phyloP scores from a whole-genome alignment of 2,329 filamentous ascomycete species.

The Drechslera avenae region DNA sequence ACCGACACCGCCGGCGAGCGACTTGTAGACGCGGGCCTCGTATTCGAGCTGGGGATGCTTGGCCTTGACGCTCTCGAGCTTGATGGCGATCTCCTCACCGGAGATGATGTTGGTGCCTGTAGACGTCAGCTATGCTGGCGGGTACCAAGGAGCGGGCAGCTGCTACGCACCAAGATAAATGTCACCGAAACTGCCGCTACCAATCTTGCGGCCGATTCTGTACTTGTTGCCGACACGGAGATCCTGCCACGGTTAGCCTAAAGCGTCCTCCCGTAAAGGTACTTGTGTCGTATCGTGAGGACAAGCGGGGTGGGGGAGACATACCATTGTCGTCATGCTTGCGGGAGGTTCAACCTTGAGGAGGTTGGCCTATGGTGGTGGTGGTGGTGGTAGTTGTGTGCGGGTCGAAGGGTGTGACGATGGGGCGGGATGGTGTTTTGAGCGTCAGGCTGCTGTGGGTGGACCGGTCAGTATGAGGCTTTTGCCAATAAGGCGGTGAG shows the following conservation, averaged over 20 bases:
- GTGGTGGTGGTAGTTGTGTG: slow-evolving; percentile 14
- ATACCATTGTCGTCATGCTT: slow-evolving; percentile 69
- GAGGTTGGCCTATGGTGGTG: slow-evolving; percentile 40
- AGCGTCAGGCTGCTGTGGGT: slow-evolving; percentile 46
- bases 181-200: slow-evolving; percentile 95
- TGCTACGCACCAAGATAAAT: slow-evolving; percentile 78
- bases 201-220: slow-evolving; percentile 98
- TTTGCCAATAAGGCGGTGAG: slow-evolving; percentile 52
- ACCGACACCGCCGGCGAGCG: slow-evolving; percentile 91
- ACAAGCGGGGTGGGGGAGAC: slow-evolving; percentile 45
- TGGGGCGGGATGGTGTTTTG: slow-evolving; percentile 29
- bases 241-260: slow-evolving; percentile 67
- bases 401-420: slow-evolving; percentile 27
- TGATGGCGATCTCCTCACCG: slow-evolving; percentile 98
- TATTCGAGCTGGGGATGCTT: slow-evolving; percentile 99
- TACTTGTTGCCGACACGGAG: slow-evolving; percentile 99
- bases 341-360: slow-evolving; percentile 37
- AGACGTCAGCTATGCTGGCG: slow-evolving; percentile 24
- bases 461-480: slow-evolving; percentile 49
- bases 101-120: slow-evolving; percentile 98
- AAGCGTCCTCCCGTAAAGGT: slow-evolving; percentile 15
- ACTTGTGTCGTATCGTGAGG: slow-evolving; percentile 19
- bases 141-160: neutral
- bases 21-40: slow-evolving; percentile 91
- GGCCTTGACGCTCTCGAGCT: slow-evolving; percentile 98